Percentiles rank a stretch among this genome's conserved stretches.
phyloP scores from a whole-genome alignment of 2,329 filamentous ascomycete species.

The Sclerotinia subarctica region DNA sequence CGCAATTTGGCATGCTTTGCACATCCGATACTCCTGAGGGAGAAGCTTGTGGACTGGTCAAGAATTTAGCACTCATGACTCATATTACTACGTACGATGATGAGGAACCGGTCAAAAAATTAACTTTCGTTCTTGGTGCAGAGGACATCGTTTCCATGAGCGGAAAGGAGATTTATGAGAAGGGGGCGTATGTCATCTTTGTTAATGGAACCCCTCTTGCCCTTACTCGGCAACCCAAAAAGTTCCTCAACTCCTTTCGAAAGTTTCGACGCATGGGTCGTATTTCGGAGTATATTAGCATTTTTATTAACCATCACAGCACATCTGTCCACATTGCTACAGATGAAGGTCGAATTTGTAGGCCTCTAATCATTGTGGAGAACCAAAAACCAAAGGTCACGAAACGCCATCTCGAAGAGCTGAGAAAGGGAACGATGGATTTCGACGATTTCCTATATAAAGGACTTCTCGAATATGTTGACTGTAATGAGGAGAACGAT shows the following conservation, averaged over 20 bases:
- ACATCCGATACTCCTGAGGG: conserved; percentile 97
- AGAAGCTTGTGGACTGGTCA: conserved; percentile 95
- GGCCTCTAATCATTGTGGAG: conserved; percentile 93
- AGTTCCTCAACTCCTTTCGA: conserved; percentile 81
- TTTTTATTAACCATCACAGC: conserved; percentile 92
- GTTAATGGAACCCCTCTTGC: conserved; percentile 95
- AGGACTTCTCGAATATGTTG: conserved; percentile 92
- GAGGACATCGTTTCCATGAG: conserved; percentile 77
- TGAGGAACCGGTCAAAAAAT: conserved; percentile 81
- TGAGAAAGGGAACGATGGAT: conserved; percentile 78
- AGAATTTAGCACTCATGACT: conserved; percentile 97
- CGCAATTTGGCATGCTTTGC: conserved; percentile 97
- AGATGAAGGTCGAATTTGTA: conserved; percentile 93
- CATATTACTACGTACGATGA: conserved; percentile 98
- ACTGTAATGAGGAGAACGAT: conserved; percentile 98
- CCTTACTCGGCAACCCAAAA: conserved; percentile 78
- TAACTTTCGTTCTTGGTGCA: conserved; percentile 82
- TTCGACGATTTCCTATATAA: conserved; percentile 93
- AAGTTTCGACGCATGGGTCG: conserved; percentile 83
- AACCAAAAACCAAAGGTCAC: conserved; percentile 80
- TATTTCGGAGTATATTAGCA: conserved; percentile 94
- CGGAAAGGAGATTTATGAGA: conserved; percentile 81
- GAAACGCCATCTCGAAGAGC: conserved; percentile 70
- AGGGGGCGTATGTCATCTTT: conserved; percentile 84
- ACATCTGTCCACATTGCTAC: conserved; percentile 92